Conservation (phyloP, 2,329 filamentous ascomycete species). For the Stagonosporopsis cucurbitacearum region DNA sequence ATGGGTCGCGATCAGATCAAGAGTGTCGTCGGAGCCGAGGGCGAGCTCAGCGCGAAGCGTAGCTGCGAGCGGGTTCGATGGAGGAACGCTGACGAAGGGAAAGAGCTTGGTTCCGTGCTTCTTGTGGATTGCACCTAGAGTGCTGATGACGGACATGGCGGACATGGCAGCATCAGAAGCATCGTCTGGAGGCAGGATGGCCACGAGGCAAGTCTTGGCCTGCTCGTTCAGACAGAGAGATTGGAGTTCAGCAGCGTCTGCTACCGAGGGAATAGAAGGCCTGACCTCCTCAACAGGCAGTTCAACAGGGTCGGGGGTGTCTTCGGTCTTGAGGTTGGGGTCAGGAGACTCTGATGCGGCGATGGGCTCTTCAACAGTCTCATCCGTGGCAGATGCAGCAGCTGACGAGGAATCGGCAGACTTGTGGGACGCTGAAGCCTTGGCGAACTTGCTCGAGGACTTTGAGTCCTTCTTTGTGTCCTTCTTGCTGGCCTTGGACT, state of each 20-base stretch:
- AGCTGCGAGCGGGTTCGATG: constrained; percentile 63
- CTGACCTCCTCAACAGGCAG: constrained; percentile 60
- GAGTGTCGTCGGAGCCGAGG: constrained; percentile 59
- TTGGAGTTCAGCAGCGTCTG: constrained; percentile 68
- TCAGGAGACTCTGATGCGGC: constrained; percentile 63
- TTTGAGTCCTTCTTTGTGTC: constrained; percentile 56
- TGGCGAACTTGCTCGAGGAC: constrained; percentile 57
- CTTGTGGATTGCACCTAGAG: constrained; percentile 74
- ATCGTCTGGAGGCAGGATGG: constrained; percentile 51
- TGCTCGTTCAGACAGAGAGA: constrained; percentile 76
- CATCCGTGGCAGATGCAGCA: constrained; percentile 57
- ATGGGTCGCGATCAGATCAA: constrained; percentile 83
- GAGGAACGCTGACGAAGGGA: constrained; percentile 79
- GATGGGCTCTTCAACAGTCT: constrained; percentile 56
- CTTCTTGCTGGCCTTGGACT: constrained; percentile 49
- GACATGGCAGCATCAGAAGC: constrained; percentile 55
- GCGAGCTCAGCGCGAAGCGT: constrained; percentile 67
- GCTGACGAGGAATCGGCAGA: constrained; percentile 57
- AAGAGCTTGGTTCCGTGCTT: constrained; percentile 80
- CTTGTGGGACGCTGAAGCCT: constrained; percentile 59
- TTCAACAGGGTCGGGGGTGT: constrained; percentile 57
- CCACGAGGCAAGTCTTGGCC: constrained; percentile 83
- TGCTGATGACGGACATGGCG: constrained; percentile 54
- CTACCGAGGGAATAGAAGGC: constrained; percentile 70
- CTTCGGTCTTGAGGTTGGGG: constrained; percentile 54